Evolutionary conservation across 2,329 filamentous ascomycete genomes (phyloP).

Genomic region (Endothia cerciana): DNA sequence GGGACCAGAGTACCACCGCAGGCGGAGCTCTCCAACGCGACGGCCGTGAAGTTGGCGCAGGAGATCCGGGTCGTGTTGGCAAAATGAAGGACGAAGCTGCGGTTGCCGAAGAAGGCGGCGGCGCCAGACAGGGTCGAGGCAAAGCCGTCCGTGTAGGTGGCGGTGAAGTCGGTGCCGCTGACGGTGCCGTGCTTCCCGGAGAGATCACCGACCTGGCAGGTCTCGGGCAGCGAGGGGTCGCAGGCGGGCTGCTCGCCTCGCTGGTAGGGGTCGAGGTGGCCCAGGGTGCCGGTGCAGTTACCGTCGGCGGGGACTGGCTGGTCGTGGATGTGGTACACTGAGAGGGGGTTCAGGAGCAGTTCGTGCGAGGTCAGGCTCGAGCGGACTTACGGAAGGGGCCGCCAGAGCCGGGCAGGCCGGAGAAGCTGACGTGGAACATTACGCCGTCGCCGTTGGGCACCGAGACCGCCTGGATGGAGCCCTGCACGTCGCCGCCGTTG

Average conservation of each 20-base stretch:
- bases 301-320: slow-evolving; percentile 65
- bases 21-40: slow-evolving; percentile 31
- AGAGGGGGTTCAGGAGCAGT: slow-evolving; percentile 29
- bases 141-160: slow-evolving; percentile 60
- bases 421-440: slow-evolving; percentile 38
- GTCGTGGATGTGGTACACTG: slow-evolving; percentile 76
- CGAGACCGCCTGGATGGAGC: slow-evolving; percentile 36
- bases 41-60: slow-evolving; percentile 63
- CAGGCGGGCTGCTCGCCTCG: slow-evolving; percentile 67
- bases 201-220: slow-evolving; percentile 78
- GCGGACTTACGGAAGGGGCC: slow-evolving; percentile 39
- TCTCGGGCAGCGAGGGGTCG: slow-evolving; percentile 57
- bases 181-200: slow-evolving; percentile 74
- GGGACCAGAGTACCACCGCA: slow-evolving; percentile 16
- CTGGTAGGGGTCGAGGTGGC: slow-evolving; percentile 72
- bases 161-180: slow-evolving; percentile 51
- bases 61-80: slow-evolving; percentile 66
- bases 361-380: slow-evolving; percentile 29
- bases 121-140: slow-evolving; percentile 56
- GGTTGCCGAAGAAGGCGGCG: slow-evolving; percentile 66
- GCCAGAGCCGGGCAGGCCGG: slow-evolving; percentile 38
- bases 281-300: slow-evolving; percentile 71
- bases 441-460: slow-evolving; percentile 38
- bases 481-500: slow-evolving; percentile 30
- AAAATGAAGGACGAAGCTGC: slow-evolving; percentile 67